phyloP scores from a whole-genome alignment of 768 basidiomycete genomes.

The Termitomyces sp. region DNA sequence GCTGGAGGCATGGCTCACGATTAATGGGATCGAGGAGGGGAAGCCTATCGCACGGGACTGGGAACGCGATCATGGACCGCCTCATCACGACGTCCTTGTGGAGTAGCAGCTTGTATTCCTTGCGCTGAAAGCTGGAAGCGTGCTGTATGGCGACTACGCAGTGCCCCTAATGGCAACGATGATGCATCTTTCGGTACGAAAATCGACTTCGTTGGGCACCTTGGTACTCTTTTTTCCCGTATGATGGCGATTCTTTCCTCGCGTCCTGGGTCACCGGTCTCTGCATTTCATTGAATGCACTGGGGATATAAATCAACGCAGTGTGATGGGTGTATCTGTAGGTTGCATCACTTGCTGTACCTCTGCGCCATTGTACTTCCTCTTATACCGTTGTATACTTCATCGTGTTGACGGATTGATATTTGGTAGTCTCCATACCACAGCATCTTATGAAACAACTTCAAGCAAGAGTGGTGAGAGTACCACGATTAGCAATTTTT shows the following conservation, averaged over 20 bases:
- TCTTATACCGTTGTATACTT: not conserved
- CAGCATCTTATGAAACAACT: no score
- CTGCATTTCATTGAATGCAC: not conserved
- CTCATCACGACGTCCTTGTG: not conserved
- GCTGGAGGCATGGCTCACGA: constrained; percentile 69
- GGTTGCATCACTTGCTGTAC: not conserved
- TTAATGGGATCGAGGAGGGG: constrained; percentile 27
- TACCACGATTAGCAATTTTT: no score
- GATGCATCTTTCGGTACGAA: not conserved
- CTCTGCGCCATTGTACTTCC: not conserved
- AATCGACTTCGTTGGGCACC: not conserved
- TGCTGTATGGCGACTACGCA: not conserved
- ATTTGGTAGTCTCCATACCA: not conserved
- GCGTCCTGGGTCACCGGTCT: not conserved
- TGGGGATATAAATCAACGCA: not conserved
- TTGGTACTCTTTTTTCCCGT: not conserved
- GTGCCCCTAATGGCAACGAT: not conserved
- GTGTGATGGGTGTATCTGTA: not conserved
- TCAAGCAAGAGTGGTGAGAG: no score
- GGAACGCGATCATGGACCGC: constrained; percentile 11
- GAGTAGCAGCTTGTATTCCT: not conserved
- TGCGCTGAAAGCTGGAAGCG: not conserved
- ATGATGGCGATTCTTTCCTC: not conserved
- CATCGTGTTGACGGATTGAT: not conserved
- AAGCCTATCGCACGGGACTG: constrained; percentile 6